These are phyloP conservation scores for Pichia manshurica DNA, from an alignment of 805 yeast genomes.

Conservation along the genomic window DNA sequence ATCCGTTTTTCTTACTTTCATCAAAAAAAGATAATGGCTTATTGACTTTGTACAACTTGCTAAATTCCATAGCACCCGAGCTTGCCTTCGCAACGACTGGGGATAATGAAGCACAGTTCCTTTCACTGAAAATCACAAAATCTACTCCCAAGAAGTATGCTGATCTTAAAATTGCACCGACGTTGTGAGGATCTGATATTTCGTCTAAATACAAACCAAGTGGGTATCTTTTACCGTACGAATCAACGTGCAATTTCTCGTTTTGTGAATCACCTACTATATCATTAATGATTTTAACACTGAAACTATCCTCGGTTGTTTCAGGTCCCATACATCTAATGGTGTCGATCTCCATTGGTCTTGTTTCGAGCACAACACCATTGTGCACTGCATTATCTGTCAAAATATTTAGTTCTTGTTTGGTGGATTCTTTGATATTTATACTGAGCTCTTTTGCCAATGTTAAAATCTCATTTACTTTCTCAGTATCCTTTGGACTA, in stretches of 20 bases:
- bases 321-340: slow-evolving; percentile 2
- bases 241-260: slow-evolving; percentile 3
- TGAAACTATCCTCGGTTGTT: slow-evolving; percentile 3
- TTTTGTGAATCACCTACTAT: not conserved
- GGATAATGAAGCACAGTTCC: slow-evolving; percentile 67
- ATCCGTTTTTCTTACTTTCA: slow-evolving; percentile 48
- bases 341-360: slow-evolving; percentile 36
- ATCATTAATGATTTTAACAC: not conserved
- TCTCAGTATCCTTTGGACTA: slow-evolving; percentile 27
- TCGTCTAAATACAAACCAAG: slow-evolving; percentile 74
- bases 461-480: slow-evolving; percentile 36
- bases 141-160: slow-evolving; percentile 82
- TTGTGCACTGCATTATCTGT: slow-evolving; percentile 73
- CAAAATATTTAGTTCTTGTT: slow-evolving; percentile 53
- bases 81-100: slow-evolving; percentile 77
- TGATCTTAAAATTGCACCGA: slow-evolving; percentile 77
- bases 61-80: slow-evolving; percentile 76
- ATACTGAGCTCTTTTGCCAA: slow-evolving; percentile 43
- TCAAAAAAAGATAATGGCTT: slow-evolving; percentile 62
- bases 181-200: slow-evolving; percentile 78
- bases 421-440: slow-evolving; percentile 28
- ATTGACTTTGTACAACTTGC: slow-evolving; percentile 53
- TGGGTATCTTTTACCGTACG: slow-evolving; percentile 38
- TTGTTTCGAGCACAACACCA: slow-evolving; percentile 68
- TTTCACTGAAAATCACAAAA: slow-evolving; percentile 62